These are phyloP conservation scores for Epichloe typhina DNA, from an alignment of 2,329 filamentous ascomycete genomes.

Conservation along the genomic window DNA sequence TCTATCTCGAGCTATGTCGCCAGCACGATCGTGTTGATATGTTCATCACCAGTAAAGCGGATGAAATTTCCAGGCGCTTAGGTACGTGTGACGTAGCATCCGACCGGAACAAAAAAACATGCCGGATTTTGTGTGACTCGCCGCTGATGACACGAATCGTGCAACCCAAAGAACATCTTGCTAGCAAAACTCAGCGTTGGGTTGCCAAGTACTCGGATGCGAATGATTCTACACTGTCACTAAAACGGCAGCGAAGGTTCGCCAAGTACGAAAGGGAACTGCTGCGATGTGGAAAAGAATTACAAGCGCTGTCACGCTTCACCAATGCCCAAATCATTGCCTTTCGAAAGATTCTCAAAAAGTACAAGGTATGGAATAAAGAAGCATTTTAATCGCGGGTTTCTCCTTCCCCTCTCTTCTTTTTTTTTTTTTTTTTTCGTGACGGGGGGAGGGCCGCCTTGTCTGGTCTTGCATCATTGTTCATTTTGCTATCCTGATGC, in stretches of 20 bases:
- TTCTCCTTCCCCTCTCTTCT: no score
- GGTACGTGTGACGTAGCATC: constrained; percentile 30
- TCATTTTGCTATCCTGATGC: not conserved
- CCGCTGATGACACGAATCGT: not conserved
- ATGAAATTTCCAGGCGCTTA: constrained; percentile 60
- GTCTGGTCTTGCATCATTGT: no score
- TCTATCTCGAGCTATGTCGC: constrained; percentile 55
- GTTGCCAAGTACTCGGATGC: constrained; percentile 29
- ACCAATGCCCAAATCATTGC: constrained; percentile 60
- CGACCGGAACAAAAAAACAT: not conserved
- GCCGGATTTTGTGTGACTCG: not conserved
- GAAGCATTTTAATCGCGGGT: no score
- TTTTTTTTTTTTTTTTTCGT: no score
- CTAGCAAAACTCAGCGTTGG: constrained; percentile 33
- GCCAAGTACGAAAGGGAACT: constrained; percentile 40
- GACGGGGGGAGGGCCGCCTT: no score
- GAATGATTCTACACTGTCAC: constrained; percentile 18
- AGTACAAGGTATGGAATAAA: constrained; percentile 46
- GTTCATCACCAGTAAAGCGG: constrained; percentile 68
- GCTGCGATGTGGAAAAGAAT: constrained; percentile 53
- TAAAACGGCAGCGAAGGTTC: constrained; percentile 38
- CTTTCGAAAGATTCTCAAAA: constrained; percentile 80
- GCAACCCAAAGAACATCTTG: constrained; percentile 31
- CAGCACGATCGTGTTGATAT: constrained; percentile 69
- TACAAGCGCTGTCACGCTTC: constrained; percentile 57